Evolutionary conservation across 1,284 basidiomycete species (phyloP), one percentile per base, ranked within the genome.

Genomic region (Apiotrichum mycotoxinovorans): DNA sequence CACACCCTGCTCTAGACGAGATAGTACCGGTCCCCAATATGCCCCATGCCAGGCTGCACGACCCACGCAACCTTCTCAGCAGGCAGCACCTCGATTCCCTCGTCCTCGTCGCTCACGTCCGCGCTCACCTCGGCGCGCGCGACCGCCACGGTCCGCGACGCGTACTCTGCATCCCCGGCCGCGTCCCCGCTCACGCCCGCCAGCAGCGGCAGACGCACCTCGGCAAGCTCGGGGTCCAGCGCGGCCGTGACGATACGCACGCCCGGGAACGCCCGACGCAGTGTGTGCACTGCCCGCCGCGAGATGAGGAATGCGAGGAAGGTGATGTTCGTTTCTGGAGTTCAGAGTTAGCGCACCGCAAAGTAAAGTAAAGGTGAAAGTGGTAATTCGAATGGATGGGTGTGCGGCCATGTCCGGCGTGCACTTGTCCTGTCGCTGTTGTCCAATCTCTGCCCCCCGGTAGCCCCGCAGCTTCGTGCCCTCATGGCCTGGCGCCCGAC

Each of bases 231-330:
- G 49, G 51, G 52, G 69, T 95, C 91, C 7, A 93, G 83, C 0
- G 87, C 87, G 1, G 87, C 89, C 61, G 88, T 89, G 20, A 95
- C 85, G 64, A 96, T 85, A 62, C 83, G 85, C 20, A 95, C 84
- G 15, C 75, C 66, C 1, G 94, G 92, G 78, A 96, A 97, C 10
- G 91, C 90, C 18, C 83, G 82, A 61, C 86, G 84, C 34, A 90
- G 84, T 17, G 85, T 84, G 22, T 91, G 77, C 17, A 93, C 89
- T 23, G 93, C 92, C 34, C 80, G 81, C 20, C 84, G 83, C 4
- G 90, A 87, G 38, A 94, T 87, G n/a, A 98, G 80, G 78, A 95
- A 89, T 0, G 90, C 87, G 23, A 94, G 83, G 69, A 92, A 91
- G 56, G 93, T 84, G 67, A 93, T 91, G 67, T 87, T 86, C 45